Evolutionary conservation across 768 basidiomycete species (phyloP).

Genomic region (Tremella mesenterica): DNA sequence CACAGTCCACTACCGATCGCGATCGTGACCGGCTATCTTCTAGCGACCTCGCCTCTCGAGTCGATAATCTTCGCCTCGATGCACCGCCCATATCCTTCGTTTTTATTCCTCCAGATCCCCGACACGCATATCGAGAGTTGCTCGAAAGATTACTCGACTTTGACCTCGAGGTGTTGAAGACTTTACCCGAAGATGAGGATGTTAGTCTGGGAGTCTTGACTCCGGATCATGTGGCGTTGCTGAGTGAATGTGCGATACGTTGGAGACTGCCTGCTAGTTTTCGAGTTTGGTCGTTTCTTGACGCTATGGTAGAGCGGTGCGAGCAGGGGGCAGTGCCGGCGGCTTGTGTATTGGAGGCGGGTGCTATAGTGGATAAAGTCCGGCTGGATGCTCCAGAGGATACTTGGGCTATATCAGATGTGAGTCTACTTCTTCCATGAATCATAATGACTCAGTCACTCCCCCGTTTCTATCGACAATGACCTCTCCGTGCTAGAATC

Average conservation of each 20-base stretch:
- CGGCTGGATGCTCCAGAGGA: conserved; percentile 62
- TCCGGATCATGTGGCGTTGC: conserved; percentile 63
- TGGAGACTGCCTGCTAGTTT: conserved; percentile 82
- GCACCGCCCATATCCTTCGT: conserved; percentile 54
- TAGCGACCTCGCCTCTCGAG: conserved; percentile 14
- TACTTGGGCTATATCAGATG: conserved; percentile 73
- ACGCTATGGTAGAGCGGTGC: conserved; percentile 75
- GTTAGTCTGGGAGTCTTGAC: conserved; percentile 89
- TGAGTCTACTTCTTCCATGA: conserved; percentile 55
- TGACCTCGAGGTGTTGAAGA: conserved; percentile 82
- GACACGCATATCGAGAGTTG: conserved; percentile 72
- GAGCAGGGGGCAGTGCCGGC: conserved; percentile 83
- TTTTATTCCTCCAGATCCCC: conserved; percentile 81
- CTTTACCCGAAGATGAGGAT: conserved; percentile 81
- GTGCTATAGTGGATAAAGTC: conserved; percentile 63
- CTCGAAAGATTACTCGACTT: conserved; percentile 70
- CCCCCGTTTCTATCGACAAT: no score
- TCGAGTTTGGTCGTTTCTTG: conserved; percentile 69
- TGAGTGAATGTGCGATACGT: conserved; percentile 76
- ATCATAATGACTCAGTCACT: no score
- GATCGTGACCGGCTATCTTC: conserved; percentile 14
- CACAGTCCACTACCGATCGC: conserved; percentile 20
- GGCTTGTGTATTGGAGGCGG: conserved; percentile 86
- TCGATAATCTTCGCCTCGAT: conserved; percentile 41
- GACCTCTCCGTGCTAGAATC: no score